phyloP scores from a whole-genome alignment of 257 asterid species.

The Solanum pinnatisectum region DNA sequence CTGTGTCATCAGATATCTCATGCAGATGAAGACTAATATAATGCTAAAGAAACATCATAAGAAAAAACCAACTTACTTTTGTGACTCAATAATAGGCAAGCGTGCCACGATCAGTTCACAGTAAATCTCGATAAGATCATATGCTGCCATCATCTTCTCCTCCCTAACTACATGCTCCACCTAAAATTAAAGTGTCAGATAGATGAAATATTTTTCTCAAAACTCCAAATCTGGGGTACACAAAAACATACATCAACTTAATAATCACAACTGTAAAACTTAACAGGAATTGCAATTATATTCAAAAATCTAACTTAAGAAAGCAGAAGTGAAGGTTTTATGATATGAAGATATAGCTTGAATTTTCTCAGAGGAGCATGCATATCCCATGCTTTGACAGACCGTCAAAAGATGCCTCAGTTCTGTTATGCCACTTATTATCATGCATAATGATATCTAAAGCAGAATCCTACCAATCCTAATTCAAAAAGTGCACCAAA shows the following conservation, averaged over 20 bases:
- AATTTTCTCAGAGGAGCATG: not conserved
- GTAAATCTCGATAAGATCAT: slow-evolving; percentile 78
- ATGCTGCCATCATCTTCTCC: slow-evolving; percentile 94
- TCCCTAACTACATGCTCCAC: slow-evolving; percentile 95
- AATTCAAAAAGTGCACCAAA: not conserved
- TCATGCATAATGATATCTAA: not conserved
- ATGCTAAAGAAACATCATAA: not conserved
- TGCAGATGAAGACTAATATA: not conserved
- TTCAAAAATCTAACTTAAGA: not conserved
- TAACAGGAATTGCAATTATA: not conserved
- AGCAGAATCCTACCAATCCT: not conserved
- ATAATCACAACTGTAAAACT: not conserved
- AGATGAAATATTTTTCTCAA: not conserved
- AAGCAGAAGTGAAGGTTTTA: not conserved
- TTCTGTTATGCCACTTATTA: not conserved
- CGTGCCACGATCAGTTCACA: slow-evolving; percentile 85
- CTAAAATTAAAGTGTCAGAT: slow-evolving; percentile 28
- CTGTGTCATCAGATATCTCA: not conserved
- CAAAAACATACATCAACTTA: not conserved
- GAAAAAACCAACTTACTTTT: slow-evolving; percentile 47
- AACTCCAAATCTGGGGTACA: not conserved
- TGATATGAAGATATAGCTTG: not conserved
- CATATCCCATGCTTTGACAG: not conserved
- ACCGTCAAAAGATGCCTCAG: not conserved
- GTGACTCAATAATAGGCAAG: slow-evolving; percentile 79